These are phyloP conservation scores for Cystobasidium tubakii DNA, from an alignment of 768 basidiomycete species.

Conservation along the genomic window DNA sequence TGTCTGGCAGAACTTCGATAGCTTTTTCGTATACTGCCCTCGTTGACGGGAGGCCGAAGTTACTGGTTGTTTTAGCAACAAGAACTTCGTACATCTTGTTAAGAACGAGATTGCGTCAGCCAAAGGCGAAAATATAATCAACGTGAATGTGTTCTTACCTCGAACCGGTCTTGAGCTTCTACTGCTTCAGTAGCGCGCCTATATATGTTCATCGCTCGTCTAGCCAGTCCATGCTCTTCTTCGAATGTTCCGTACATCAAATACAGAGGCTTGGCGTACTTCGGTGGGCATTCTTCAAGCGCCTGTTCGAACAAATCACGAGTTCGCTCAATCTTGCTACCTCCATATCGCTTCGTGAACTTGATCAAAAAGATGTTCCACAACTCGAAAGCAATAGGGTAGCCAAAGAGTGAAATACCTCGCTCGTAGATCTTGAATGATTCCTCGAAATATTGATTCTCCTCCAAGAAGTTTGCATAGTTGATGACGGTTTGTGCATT, in stretches of 20 bases:
- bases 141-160: slow-evolving; percentile 56
- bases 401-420: slow-evolving; percentile 93
- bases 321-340: slow-evolving; percentile 87
- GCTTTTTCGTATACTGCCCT: slow-evolving; percentile 94
- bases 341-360: slow-evolving; percentile 93
- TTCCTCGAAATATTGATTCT: slow-evolving; percentile 96
- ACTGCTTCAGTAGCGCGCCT: slow-evolving; percentile 85
- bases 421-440: slow-evolving; percentile 98
- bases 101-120: slow-evolving; percentile 24
- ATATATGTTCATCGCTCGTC: slow-evolving; percentile 90
- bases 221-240: slow-evolving; percentile 90
- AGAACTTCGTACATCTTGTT: slow-evolving; percentile 98
- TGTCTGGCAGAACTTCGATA: slow-evolving; percentile 83
- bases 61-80: slow-evolving; percentile 91
- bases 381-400: slow-evolving; percentile 94
- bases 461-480: slow-evolving; percentile 92
- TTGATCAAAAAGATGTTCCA: slow-evolving; percentile 99
- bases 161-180: slow-evolving; percentile 84
- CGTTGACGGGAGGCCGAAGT: slow-evolving; percentile 92
- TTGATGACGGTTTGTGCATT: slow-evolving; percentile 94
- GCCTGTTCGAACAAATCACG: slow-evolving; percentile 97
- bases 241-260: slow-evolving; percentile 93
- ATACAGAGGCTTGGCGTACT: slow-evolving; percentile 89
- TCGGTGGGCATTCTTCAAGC: slow-evolving; percentile 87
- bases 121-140: neutral